A percentile compares a stretch with the other conserved stretches of the same genome.
phyloP scores from a whole-genome alignment of 306 rosid species.

The Prunus davidiana region DNA sequence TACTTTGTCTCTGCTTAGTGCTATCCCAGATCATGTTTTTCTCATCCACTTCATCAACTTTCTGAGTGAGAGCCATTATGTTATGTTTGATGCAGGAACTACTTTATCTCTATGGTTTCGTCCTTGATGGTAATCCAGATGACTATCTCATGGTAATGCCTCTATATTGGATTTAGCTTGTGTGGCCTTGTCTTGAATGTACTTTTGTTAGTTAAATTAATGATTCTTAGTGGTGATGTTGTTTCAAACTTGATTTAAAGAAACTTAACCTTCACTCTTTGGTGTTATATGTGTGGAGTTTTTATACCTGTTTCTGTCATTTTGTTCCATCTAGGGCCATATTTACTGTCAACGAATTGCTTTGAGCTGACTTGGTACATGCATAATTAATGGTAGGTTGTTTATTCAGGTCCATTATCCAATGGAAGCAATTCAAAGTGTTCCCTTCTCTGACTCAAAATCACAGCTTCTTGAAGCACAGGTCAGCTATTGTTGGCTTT shows the following conservation, averaged over 20 bases:
- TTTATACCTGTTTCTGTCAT: background rate
- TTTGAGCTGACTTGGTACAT: constrained; percentile 9
- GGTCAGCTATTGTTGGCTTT: constrained; percentile 41
- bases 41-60: too few species aligned
- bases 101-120: constrained; percentile 87
- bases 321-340: background rate
- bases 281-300: background rate
- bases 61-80: constrained; percentile 16
- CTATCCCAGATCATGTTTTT: background rate
- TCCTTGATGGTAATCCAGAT: constrained; percentile 71
- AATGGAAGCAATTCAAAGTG: constrained; percentile 59
- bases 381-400: constrained; percentile 14
- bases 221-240: background rate
- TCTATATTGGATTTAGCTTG: constrained; percentile 17
- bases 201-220: background rate
- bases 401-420: constrained; percentile 81
- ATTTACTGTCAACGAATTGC: background rate
- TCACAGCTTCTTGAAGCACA: constrained; percentile 85
- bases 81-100: constrained; percentile 72
- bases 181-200: background rate
- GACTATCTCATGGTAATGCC: constrained; percentile 91
- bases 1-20: background rate
- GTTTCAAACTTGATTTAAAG: constrained; percentile 11
- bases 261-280: background rate
- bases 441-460: constrained; percentile 63